These are phyloP conservation scores for Rhodofomes roseus DNA, from an alignment of 1,284 basidiomycete species.

Conservation along the genomic window DNA sequence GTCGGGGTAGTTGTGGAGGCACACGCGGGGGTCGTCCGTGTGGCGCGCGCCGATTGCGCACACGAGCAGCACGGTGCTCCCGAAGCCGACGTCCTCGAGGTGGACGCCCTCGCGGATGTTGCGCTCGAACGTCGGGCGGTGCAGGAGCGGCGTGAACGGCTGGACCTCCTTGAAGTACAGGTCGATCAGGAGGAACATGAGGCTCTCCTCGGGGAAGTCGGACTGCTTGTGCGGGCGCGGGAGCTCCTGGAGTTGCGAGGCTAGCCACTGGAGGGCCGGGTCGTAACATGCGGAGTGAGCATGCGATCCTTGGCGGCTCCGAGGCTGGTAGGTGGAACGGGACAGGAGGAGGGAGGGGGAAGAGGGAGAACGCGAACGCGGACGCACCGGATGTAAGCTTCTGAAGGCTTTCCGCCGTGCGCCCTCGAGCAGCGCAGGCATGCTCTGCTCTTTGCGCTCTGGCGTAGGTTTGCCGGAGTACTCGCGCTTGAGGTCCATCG, in stretches of 20 bases:
- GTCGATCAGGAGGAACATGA: conserved; percentile 59
- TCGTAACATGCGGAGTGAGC: not conserved
- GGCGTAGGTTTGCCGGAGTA: conserved; percentile 26
- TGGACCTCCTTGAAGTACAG: conserved; percentile 69
- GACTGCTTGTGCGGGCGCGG: conserved; percentile 25
- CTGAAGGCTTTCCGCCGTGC: conserved; percentile 20
- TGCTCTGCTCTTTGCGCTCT: conserved; percentile 12
- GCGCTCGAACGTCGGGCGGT: conserved; percentile 72
- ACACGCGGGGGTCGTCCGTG: conserved; percentile 63
- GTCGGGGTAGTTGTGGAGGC: conserved; percentile 41
- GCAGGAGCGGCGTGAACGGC: conserved; percentile 67
- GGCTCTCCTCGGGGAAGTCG: conserved; percentile 58
- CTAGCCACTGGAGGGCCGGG: conserved; percentile 27
- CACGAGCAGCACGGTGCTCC: conserved; percentile 65
- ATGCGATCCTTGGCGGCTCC: not conserved
- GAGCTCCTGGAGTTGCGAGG: conserved; percentile 26
- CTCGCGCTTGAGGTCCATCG: conserved; percentile 48
- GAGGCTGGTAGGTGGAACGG: not conserved
- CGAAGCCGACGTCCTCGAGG: conserved; percentile 58
- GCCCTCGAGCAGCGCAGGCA: conserved; percentile 15
- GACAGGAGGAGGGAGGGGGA: not conserved
- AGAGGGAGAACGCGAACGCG: not conserved
- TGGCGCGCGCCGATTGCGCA: conserved; percentile 74
- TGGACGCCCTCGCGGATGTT: conserved; percentile 57
- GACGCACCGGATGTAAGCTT: conserved; percentile 27